phyloP scores from a whole-genome alignment of 805 yeast genomes.

The Suhomyces pyralidae region DNA sequence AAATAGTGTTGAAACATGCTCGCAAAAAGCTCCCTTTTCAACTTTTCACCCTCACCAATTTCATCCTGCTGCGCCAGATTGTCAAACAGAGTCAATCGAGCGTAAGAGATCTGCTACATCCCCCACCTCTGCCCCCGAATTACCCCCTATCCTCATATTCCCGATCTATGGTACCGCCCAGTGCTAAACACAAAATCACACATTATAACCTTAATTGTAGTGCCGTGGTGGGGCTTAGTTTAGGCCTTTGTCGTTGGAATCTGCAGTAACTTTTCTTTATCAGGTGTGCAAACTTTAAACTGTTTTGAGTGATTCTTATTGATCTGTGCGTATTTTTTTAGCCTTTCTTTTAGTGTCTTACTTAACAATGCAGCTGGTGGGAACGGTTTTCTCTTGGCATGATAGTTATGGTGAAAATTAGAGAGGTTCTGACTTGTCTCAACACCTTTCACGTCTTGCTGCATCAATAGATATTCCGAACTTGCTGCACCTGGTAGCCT shows the following conservation, averaged over 20 bases:
- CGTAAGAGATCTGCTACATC: background rate
- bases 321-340: background rate
- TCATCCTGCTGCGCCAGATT: background rate
- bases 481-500: background rate
- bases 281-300: background rate
- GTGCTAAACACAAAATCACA: background rate
- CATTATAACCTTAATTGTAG: background rate
- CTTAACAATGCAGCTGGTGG: background rate
- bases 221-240: background rate
- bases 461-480: background rate
- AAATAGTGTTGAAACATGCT: background rate
- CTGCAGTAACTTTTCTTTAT: background rate
- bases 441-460: background rate
- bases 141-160: background rate
- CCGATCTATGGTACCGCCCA: background rate
- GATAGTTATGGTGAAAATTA: background rate
- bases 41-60: background rate
- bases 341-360: background rate
- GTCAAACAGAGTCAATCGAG: background rate
- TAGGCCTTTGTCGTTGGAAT: background rate
- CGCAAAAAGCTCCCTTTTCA: background rate
- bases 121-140: background rate
- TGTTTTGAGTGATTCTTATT: background rate
- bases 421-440: background rate
- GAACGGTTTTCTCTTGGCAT: background rate